These are phyloP conservation scores for Niebla homalea DNA, from an alignment of 495 filamentous ascomycete genomes.

Conservation along the genomic window DNA sequence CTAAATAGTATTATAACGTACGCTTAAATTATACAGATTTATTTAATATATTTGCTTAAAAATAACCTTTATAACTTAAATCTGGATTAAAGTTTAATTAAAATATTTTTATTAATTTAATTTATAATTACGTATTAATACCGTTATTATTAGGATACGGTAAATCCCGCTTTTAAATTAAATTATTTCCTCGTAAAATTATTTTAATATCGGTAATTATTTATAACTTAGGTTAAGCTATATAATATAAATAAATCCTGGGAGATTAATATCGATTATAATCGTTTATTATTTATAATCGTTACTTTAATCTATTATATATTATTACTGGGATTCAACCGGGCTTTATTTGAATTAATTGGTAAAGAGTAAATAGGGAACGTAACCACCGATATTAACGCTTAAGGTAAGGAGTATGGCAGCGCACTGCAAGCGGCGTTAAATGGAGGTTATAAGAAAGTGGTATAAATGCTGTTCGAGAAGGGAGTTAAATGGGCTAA, in stretches of 20 bases:
- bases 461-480: no score
- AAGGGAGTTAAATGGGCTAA: neutral
- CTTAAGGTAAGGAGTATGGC: no score
- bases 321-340: constrained; percentile 13
- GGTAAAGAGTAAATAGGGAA: neutral
- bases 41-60: constrained; percentile 25
- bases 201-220: constrained; percentile 7
- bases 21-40: constrained; percentile 20
- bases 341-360: constrained; percentile 6
- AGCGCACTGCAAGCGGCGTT: no score
- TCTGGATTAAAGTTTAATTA: constrained; percentile 5
- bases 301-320: constrained; percentile 13
- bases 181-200: constrained; percentile 5
- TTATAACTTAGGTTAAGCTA: constrained; percentile 8
- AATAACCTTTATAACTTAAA: constrained; percentile 11
- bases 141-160: constrained; percentile 12
- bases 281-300: neutral
- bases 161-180: neutral
- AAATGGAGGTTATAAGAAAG: no score
- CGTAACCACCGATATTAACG: no score
- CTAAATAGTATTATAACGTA: constrained; percentile 16
- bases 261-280: neutral
- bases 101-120: constrained; percentile 16
- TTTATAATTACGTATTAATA: constrained; percentile 20
- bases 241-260: constrained; percentile 3